phyloP scores from a whole-genome alignment of 2,329 filamentous ascomycete genomes.

The Ascochyta viciae-villosae region DNA sequence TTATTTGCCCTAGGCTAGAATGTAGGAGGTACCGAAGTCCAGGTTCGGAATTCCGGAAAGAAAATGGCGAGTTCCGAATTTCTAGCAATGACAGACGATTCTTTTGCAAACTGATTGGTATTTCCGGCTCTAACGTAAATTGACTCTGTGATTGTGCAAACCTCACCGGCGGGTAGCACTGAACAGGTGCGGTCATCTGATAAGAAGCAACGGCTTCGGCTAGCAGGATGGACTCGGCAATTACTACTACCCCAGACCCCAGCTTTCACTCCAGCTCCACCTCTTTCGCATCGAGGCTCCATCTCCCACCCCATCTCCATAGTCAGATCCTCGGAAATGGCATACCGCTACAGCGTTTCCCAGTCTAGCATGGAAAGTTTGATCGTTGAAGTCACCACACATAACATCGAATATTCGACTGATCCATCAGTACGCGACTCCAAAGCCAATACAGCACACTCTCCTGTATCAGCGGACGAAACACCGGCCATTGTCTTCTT shows the following conservation, averaged over 20 bases:
- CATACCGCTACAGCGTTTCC: conserved; percentile 3
- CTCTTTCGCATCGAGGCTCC: not conserved
- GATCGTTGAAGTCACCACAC: not conserved
- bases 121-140: not conserved
- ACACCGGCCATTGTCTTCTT: conserved; percentile 68
- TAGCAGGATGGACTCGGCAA: conserved; percentile 2
- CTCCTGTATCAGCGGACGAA: conserved; percentile 37
- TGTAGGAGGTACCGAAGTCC: not conserved
- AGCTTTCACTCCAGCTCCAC: not conserved
- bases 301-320: not conserved
- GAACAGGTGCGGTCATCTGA: not conserved
- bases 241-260: not conserved
- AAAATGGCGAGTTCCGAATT: not conserved
- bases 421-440: conserved; percentile 13
- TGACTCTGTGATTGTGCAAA: not conserved
- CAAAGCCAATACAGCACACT: conserved; percentile 36
- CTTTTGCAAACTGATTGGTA: not conserved
- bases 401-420: conserved; percentile 16
- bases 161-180: not conserved
- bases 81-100: not conserved
- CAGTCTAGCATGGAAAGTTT: not conserved
- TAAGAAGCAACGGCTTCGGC: not conserved
- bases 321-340: not conserved
- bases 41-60: not conserved
- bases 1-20: not conserved